Evolutionary conservation across 371 early-diverging fungal species (phyloP).

Genomic region (Mucor mucedo): DNA sequence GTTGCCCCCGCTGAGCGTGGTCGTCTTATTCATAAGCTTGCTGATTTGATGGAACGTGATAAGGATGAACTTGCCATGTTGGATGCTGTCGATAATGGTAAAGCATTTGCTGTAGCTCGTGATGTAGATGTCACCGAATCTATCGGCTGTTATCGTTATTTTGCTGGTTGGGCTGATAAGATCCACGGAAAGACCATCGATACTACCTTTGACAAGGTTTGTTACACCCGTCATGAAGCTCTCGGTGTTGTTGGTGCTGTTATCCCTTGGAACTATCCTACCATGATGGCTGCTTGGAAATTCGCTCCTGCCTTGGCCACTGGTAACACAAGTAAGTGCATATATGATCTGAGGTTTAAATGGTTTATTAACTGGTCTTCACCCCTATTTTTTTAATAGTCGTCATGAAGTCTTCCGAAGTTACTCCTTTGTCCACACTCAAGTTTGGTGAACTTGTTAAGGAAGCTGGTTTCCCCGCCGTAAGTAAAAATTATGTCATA

Average conservation of each 20-base stretch:
- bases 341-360: neutral
- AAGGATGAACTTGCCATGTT: slow-evolving; percentile 73
- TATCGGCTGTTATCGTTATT: slow-evolving; percentile 76
- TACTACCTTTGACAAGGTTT: slow-evolving; percentile 67
- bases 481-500: slow-evolving; percentile 21
- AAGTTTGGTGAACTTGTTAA: slow-evolving; percentile 51
- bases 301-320: slow-evolving; percentile 85
- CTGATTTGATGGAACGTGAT: slow-evolving; percentile 76
- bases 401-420: slow-evolving; percentile 46
- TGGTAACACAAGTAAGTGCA: slow-evolving; percentile 62
- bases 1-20: slow-evolving; percentile 59
- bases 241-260: slow-evolving; percentile 78
- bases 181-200: slow-evolving; percentile 40
- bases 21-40: slow-evolving; percentile 60
- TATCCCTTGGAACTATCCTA: slow-evolving; percentile 62
- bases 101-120: slow-evolving; percentile 69
- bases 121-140: slow-evolving; percentile 69
- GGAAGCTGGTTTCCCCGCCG: slow-evolving; percentile 55
- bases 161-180: slow-evolving; percentile 76
- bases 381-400: slow-evolving; percentile 19
- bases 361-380: neutral
- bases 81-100: slow-evolving; percentile 88
- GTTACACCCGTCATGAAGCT: slow-evolving; percentile 80
- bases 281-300: slow-evolving; percentile 83
- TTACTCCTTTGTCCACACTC: slow-evolving; percentile 60